Evolutionary conservation across 495 filamentous ascomycete species (phyloP).

Genomic region (Tuber borchii): DNA sequence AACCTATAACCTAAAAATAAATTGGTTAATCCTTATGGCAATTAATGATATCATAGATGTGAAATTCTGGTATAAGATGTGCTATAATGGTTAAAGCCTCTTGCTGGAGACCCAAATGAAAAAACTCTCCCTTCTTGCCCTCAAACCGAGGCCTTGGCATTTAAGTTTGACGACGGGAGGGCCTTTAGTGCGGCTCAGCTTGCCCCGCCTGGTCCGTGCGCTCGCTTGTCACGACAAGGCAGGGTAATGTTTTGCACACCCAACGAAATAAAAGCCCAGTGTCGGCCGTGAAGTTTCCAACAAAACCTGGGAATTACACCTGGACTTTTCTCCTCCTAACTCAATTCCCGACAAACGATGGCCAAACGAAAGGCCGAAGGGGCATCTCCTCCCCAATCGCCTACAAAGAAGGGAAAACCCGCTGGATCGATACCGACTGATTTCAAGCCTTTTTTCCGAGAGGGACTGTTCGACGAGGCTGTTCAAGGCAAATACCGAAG

Average conservation of each 20-base stretch:
- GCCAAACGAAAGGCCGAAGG: conserved; percentile 39
- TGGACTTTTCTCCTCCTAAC: neutral
- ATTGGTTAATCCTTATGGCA: too few relatives aligned
- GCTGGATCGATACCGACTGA: conserved; percentile 25
- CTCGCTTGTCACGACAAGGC: conserved; percentile 7
- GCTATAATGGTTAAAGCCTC: too few relatives aligned
- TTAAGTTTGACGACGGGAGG: neutral
- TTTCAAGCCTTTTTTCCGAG: conserved; percentile 54
- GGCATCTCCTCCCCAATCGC: conserved; percentile 10
- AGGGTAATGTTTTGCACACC: conserved; percentile 17
- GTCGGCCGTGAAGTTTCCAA: neutral
- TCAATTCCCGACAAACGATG: conserved; percentile 22
- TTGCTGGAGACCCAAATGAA: too few relatives aligned
- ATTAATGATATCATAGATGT: too few relatives aligned
- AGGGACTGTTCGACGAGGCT: conserved; percentile 65
- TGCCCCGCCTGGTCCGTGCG: conserved; percentile 32
- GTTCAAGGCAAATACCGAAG: conserved; percentile 61
- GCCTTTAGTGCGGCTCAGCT: conserved; percentile 19
- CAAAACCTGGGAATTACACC: neutral
- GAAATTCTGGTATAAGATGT: too few relatives aligned
- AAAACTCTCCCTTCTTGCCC: too few relatives aligned
- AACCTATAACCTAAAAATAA: too few relatives aligned
- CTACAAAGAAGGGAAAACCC: conserved; percentile 38
- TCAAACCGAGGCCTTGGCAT: too few relatives aligned
- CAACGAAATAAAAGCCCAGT: conserved; percentile 13